Percentiles rank a stretch among this genome's conserved stretches.
Conservation (phyloP, 176 grass and related monocot species). For the Avena eriantha region DNA sequence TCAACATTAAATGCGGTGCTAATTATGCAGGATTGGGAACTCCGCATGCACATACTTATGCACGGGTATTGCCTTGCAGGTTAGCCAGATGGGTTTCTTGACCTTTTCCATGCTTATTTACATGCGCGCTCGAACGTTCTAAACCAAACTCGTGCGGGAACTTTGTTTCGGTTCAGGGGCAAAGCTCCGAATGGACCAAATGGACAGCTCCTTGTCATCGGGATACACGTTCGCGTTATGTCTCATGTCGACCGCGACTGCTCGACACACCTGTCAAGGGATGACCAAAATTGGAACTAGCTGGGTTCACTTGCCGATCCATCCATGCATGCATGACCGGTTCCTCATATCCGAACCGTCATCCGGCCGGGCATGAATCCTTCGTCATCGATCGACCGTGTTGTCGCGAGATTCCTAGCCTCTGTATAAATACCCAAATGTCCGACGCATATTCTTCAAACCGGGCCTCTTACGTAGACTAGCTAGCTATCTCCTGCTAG, state of each 20-base stretch:
- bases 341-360: constrained; percentile 5
- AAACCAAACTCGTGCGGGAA: not conserved
- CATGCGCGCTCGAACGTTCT: not conserved
- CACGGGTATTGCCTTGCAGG: not conserved
- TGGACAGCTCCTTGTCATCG: not conserved
- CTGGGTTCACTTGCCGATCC: too few relatives aligned
- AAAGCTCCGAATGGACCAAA: not conserved
- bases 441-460: not conserved
- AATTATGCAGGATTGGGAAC: not conserved
- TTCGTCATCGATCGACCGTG: not conserved
- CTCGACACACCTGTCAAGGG: too few relatives aligned
- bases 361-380: not conserved
- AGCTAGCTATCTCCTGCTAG: not conserved
- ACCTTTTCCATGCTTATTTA: not conserved
- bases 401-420: not conserved
- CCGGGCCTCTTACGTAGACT: not conserved
- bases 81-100: not conserved
- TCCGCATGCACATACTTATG: not conserved
- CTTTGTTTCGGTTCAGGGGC: not conserved
- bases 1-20: not conserved
- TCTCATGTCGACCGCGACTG: not conserved
- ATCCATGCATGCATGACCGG: not conserved
- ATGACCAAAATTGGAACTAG: not conserved
- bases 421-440: not conserved
- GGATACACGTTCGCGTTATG: not conserved